These are phyloP conservation scores for Bullera alba DNA, from an alignment of 768 basidiomycete genomes.

Conservation along the genomic window DNA sequence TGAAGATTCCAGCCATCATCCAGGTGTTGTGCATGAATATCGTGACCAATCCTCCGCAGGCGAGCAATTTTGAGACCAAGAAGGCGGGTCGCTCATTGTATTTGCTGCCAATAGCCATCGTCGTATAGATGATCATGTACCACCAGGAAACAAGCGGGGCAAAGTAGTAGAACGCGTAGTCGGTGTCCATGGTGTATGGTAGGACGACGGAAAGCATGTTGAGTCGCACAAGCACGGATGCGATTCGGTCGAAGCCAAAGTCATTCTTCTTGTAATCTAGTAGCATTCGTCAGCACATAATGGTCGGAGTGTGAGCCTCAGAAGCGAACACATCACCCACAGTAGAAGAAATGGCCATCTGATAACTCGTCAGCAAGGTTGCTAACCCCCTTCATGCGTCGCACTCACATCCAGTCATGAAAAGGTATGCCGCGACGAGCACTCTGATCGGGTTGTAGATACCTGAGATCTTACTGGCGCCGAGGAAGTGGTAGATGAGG, in stretches of 20 bases:
- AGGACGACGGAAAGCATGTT: constrained; percentile 76
- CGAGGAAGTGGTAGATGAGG: constrained; percentile 85
- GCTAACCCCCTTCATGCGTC: not conserved
- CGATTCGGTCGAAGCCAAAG: constrained; percentile 69
- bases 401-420: constrained; percentile 83
- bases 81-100: constrained; percentile 66
- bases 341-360: constrained; percentile 67
- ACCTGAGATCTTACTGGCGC: constrained; percentile 83
- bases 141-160: constrained; percentile 80
- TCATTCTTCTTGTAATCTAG: constrained; percentile 74
- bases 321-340: constrained; percentile 6
- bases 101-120: constrained; percentile 63
- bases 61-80: constrained; percentile 62
- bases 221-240: constrained; percentile 69
- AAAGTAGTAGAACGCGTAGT: constrained; percentile 87
- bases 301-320: not conserved
- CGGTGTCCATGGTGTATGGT: constrained; percentile 83
- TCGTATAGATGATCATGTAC: constrained; percentile 74
- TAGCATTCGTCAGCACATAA: not conserved
- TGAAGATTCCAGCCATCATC: constrained; percentile 62
- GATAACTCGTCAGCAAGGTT: not conserved
- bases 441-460: constrained; percentile 88
- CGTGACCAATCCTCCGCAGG: constrained; percentile 61
- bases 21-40: constrained; percentile 60
- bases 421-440: constrained; percentile 79